Evolutionary conservation across 176 grass and related monocot species (phyloP), one percentile per base, ranked within the genome.

Genomic region (Pontederia paniculata): DNA sequence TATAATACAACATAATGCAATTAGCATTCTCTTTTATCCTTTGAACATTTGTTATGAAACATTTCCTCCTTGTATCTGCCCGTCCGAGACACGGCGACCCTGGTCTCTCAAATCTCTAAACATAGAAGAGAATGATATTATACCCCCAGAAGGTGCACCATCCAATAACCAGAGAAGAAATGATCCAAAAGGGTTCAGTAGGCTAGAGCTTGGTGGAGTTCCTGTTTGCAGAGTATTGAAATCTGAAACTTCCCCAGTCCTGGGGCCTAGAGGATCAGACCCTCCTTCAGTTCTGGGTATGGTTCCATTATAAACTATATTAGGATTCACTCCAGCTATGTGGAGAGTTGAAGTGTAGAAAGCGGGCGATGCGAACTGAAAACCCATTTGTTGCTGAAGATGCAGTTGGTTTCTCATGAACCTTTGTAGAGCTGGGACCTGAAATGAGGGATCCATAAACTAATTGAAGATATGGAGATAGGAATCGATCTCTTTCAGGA

Each of bases 401-500:
- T 89, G 86, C 52, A 56, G 69, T 52, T 86, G 83, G 50, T 61
- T 88, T 62, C 93, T 76, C 41, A 98, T 82, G 69, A 98, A 98
- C 63, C 86, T 84, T 63, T 98, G 93, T 50, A 98, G 85, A 37
- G 93, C 93, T 75, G 93, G 93, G 28, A 98, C 93, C 93, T 98
- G 77, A 67, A 54, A 70, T 25, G 68, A 54, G 48, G n/a, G 21
- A 22, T 9, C 21, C 60, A 45, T 53, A 61, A 54, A 73, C 74
- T 52, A 58, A 14, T 16, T 9, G 17, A 12, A 42, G 7, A 14
- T 17, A 19, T 19, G 13, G 31, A 63, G 10, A 9, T 54, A 17
- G 52, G 1, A 18, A 18, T 9, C 21, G 15, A 7, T 17, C 28
- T 37, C 28, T 37, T 37, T 6, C 28, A 37, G 28, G 28, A 37